These are phyloP conservation scores for Xylariaceae sp. DNA, from an alignment of 2,329 filamentous ascomycete genomes.

Conservation along the genomic window DNA sequence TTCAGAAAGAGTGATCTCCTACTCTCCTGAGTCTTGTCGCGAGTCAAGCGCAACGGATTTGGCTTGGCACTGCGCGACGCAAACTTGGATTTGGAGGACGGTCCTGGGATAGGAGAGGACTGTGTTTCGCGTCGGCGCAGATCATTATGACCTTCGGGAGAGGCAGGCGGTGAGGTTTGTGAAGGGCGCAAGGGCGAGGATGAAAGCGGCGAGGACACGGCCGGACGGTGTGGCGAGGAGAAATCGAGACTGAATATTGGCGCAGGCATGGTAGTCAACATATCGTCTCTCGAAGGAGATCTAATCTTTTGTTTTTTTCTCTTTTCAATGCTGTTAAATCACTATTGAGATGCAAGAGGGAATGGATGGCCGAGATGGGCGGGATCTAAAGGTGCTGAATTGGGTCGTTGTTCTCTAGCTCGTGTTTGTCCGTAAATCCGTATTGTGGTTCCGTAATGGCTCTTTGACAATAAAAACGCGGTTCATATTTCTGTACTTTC, in stretches of 20 bases:
- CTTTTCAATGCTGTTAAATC: background rate
- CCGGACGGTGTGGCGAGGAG: slow-evolving; percentile 41
- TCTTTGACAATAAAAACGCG: slow-evolving; percentile 6
- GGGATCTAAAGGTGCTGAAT: no score
- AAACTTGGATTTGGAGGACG: slow-evolving; percentile 38
- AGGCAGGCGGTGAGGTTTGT: slow-evolving; percentile 41
- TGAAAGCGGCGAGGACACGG: slow-evolving; percentile 51
- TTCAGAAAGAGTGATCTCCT: slow-evolving; percentile 65
- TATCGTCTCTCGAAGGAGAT: slow-evolving; percentile 16
- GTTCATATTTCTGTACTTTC: background rate
- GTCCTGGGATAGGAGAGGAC: slow-evolving; percentile 34
- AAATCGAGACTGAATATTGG: slow-evolving; percentile 40
- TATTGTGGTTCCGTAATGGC: background rate
- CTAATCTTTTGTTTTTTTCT: background rate
- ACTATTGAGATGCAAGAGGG: no score
- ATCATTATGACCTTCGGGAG: slow-evolving; percentile 40
- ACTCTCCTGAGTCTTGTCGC: slow-evolving; percentile 58
- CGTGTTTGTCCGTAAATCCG: no score
- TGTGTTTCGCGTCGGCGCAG: slow-evolving; percentile 37
- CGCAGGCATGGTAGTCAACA: slow-evolving; percentile 35
- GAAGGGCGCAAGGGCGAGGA: slow-evolving; percentile 54
- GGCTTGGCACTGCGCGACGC: slow-evolving; percentile 52
- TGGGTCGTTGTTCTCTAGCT: no score
- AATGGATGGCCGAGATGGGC: no score
- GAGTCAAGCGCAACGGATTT: slow-evolving; percentile 57